Evolutionary conservation across 164 flowering plant species (phyloP).

Genomic region (Brasenia schreberi): DNA sequence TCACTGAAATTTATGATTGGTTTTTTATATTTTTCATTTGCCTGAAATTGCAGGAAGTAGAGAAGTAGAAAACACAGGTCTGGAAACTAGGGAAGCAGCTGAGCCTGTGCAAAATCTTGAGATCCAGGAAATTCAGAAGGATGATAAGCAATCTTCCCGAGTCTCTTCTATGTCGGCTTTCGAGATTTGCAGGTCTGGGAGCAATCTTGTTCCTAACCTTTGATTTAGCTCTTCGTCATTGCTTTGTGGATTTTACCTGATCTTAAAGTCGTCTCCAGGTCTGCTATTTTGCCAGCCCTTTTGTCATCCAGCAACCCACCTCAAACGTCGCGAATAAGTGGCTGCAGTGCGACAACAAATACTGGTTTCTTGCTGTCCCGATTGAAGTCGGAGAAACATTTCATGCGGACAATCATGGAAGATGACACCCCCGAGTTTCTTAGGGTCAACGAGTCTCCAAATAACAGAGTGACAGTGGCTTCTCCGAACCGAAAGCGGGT

Average conservation of each 20-base stretch:
- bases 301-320: conserved; percentile 25
- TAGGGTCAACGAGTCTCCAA: conserved; percentile 33
- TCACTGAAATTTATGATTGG: too few species aligned
- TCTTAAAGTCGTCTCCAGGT: conserved; percentile 1
- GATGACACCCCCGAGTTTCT: conserved; percentile 73
- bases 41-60: conserved; percentile 25
- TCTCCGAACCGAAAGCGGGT: conserved; percentile 94
- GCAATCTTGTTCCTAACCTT: conserved; percentile 24
- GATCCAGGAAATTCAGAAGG: conserved; percentile 20
- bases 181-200: conserved; percentile 21
- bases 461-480: conserved; percentile 31
- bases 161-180: too few species aligned
- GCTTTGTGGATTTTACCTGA: not conserved
- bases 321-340: conserved; percentile 22
- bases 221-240: not conserved
- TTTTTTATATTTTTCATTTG: too few species aligned
- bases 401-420: conserved; percentile 21
- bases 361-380: conserved; percentile 24
- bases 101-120: conserved; percentile 16
- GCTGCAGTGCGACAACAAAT: conserved; percentile 16
- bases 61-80: conserved; percentile 23
- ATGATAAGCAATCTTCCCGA: conserved; percentile 29
- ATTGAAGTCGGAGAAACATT: conserved; percentile 33
- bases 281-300: conserved; percentile 42
- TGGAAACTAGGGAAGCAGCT: conserved; percentile 26